A percentile compares a stretch with the other conserved stretches of the same genome.
Conservation (phyloP, 2,329 filamentous ascomycete species). For the Pseudogymnoascus sp. region DNA sequence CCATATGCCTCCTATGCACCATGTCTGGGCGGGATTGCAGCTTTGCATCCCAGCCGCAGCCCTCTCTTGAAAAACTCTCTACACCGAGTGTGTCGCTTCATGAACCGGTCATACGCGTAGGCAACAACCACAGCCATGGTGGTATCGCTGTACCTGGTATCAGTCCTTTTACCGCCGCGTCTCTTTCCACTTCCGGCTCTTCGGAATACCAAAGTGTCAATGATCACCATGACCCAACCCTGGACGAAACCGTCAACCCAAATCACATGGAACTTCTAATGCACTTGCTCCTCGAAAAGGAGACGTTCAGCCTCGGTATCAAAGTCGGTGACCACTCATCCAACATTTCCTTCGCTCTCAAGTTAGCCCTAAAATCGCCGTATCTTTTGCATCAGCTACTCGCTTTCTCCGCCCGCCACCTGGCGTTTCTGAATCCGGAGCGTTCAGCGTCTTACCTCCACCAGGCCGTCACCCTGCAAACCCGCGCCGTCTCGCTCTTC, state of each 20-base stretch:
- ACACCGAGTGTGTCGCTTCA: constrained; percentile 9
- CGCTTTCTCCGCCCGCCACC: constrained; percentile 31
- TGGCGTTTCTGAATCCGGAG: constrained; percentile 25
- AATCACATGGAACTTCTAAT: constrained; percentile 32
- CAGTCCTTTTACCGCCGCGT: no score
- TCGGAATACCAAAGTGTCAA: not conserved
- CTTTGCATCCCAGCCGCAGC: constrained; percentile 16
- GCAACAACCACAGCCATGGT: constrained; percentile 1
- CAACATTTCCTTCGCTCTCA: constrained; percentile 20
- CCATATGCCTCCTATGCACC: constrained; percentile 24
- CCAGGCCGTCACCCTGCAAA: constrained; percentile 28
- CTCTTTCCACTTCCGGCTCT: not conserved
- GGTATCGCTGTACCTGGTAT: not conserved
- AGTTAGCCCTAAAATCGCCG: constrained; percentile 23
- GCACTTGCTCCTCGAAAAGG: constrained; percentile 22
- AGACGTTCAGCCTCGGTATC: constrained; percentile 24
- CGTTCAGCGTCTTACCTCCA: constrained; percentile 21
- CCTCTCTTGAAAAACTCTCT: not conserved
- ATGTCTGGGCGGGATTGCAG: constrained; percentile 25
- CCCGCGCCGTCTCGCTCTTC: constrained; percentile 23
- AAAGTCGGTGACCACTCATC: constrained; percentile 16
- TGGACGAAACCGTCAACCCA: constrained; percentile 24
- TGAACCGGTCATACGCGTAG: not conserved
- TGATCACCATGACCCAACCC: not conserved
- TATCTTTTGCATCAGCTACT: constrained; percentile 33